Evolutionary conservation across 176 grass and related monocot genomes (phyloP).

Genomic region (Aechmea fasciata): DNA sequence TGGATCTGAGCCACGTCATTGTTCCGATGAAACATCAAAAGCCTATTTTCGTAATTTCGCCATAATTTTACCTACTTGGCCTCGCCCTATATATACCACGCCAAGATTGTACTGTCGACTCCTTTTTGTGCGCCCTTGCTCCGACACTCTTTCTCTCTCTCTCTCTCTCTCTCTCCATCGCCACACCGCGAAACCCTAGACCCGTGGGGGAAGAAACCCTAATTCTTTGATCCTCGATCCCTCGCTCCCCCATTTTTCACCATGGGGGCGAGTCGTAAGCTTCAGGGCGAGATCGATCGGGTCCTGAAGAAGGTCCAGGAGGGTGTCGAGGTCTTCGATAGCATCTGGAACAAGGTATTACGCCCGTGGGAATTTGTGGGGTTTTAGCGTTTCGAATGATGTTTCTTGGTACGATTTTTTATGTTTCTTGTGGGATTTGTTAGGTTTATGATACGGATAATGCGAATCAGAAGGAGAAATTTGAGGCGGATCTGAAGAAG

Average conservation of each 20-base stretch:
- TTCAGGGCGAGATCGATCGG: slow-evolving; percentile 97
- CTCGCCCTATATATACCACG: no score
- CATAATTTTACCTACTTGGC: no score
- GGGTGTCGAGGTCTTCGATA: slow-evolving; percentile 98
- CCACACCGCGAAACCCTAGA: not conserved
- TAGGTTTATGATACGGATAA: slow-evolving; percentile 99
- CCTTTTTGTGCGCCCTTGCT: no score
- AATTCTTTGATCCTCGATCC: not conserved
- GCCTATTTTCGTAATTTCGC: no score
- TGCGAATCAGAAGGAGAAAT: slow-evolving; percentile 99
- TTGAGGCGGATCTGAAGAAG: slow-evolving; percentile 98
- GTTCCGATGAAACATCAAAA: no score
- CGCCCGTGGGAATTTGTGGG: not conserved
- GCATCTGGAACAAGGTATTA: slow-evolving; percentile 94
- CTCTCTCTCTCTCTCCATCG: not conserved
- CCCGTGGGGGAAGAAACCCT: not conserved
- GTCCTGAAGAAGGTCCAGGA: slow-evolving; percentile 99
- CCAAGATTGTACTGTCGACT: no score
- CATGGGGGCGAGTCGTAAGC: slow-evolving; percentile 92
- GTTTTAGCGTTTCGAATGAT: not conserved
- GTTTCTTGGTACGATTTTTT: not conserved
- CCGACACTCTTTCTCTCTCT: not conserved
- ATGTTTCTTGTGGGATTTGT: not conserved
- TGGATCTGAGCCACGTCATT: no score
- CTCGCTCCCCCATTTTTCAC: not conserved